These are phyloP conservation scores for Pleurotus eryngii DNA, from an alignment of 768 basidiomycete genomes.

Conservation along the genomic window DNA sequence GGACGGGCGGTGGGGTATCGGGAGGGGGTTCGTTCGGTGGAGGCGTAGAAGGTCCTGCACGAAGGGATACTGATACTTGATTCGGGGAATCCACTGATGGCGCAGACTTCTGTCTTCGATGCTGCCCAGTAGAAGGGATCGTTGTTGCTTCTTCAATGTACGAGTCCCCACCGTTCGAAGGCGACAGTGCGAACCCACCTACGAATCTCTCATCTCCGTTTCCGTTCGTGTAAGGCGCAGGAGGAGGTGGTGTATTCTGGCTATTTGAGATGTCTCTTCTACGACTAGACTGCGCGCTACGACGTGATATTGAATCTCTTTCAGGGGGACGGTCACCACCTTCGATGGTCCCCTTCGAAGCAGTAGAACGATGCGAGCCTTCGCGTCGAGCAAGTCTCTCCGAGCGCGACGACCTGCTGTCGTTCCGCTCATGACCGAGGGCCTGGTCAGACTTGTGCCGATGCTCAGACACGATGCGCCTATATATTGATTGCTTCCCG, in stretches of 20 bases:
- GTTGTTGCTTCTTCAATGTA: conserved; percentile 13
- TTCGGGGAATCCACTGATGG: conserved; percentile 12
- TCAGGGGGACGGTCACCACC: conserved; percentile 34
- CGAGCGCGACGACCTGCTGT: conserved; percentile 55
- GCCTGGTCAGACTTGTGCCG: conserved; percentile 47
- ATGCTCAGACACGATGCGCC: conserved; percentile 66
- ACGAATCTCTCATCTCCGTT: conserved; percentile 42
- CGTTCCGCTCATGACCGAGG: conserved; percentile 46
- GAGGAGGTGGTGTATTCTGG: not conserved
- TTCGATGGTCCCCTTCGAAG: conserved; percentile 38
- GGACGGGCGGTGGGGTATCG: conserved; percentile 19
- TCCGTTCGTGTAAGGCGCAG: conserved; percentile 17
- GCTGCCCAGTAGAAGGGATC: conserved; percentile 12
- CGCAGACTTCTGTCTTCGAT: conserved; percentile 14
- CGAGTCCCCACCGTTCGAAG: conserved; percentile 7
- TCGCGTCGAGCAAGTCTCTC: conserved; percentile 41
- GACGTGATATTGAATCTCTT: conserved; percentile 32
- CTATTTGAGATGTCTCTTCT: conserved; percentile 24
- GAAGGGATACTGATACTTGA: conserved; percentile 13
- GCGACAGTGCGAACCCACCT: conserved; percentile 43
- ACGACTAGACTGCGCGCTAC: conserved; percentile 36
- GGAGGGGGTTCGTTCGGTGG: conserved; percentile 9
- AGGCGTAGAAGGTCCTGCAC: conserved; percentile 17
- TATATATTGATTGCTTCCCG: conserved; percentile 85
- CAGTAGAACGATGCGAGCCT: conserved; percentile 44